phyloP scores from a whole-genome alignment of 805 yeast genomes.

The Starmerella bombicola region DNA sequence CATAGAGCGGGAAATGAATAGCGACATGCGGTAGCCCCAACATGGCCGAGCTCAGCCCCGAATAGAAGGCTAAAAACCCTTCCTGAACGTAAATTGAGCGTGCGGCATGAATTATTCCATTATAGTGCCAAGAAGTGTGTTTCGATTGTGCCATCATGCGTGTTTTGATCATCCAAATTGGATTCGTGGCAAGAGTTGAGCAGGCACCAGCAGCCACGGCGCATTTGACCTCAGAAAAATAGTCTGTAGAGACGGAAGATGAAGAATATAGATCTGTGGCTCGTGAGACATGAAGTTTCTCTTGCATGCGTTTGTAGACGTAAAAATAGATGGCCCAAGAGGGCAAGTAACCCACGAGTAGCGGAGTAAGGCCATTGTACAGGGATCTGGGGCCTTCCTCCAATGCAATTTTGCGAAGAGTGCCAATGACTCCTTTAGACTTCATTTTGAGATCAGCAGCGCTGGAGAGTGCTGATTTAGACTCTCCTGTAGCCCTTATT shows the following conservation, averaged over 20 bases:
- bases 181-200: slow-evolving; percentile 77
- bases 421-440: slow-evolving; percentile 32
- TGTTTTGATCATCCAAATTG: slow-evolving; percentile 91
- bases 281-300: neutral
- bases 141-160: slow-evolving; percentile 58
- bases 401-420: slow-evolving; percentile 48
- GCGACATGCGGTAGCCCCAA: slow-evolving; percentile 90
- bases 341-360: slow-evolving; percentile 85
- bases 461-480: neutral
- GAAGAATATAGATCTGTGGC: neutral
- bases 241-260: neutral
- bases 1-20: slow-evolving; percentile 90
- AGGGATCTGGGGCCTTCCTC: slow-evolving; percentile 79
- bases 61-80: slow-evolving; percentile 69
- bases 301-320: slow-evolving; percentile 49
- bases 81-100: slow-evolving; percentile 63
- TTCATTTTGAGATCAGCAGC: neutral
- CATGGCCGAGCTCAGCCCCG: slow-evolving; percentile 81
- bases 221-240: slow-evolving; percentile 33
- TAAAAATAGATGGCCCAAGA: slow-evolving; percentile 96
- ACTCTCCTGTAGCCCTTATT: neutral
- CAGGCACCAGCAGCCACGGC: slow-evolving; percentile 85
- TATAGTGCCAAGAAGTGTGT: slow-evolving; percentile 38
- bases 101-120: slow-evolving; percentile 76
- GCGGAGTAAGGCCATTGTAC: slow-evolving; percentile 86